These are phyloP conservation scores for Backusella australiensis DNA, from an alignment of 192 early-diverging fungal species.

Conservation along the genomic window DNA sequence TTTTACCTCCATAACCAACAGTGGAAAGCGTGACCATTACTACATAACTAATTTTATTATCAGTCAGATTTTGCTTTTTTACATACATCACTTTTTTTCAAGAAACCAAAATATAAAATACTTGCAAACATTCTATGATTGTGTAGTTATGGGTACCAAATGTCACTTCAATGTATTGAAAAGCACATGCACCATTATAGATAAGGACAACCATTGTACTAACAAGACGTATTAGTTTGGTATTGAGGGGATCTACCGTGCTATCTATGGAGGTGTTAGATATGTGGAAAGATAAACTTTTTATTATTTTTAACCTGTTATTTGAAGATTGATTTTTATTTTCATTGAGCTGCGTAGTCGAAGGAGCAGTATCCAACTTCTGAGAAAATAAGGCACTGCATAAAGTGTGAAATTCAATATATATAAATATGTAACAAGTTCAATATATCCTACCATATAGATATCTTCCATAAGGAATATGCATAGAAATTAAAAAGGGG, in stretches of 20 bases:
- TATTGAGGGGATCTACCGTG: slow-evolving; percentile 45
- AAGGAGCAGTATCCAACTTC: slow-evolving; percentile 51
- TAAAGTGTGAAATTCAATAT: neutral
- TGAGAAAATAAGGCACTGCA: slow-evolving; percentile 57
- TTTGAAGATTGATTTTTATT: slow-evolving; percentile 44
- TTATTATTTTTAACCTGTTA: slow-evolving; percentile 36
- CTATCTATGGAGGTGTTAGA: slow-evolving; percentile 25
- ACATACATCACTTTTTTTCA: no score
- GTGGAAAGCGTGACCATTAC: slow-evolving; percentile 63
- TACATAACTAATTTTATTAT: slow-evolving; percentile 42
- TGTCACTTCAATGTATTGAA: slow-evolving; percentile 57
- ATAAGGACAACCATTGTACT: slow-evolving; percentile 48
- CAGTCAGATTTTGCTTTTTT: neutral
- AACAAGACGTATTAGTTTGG: slow-evolving; percentile 52
- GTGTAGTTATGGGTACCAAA: slow-evolving; percentile 35
- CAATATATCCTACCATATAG: slow-evolving; percentile 33
- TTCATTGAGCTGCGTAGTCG: slow-evolving; percentile 53
- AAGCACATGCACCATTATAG: slow-evolving; percentile 56
- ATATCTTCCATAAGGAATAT: slow-evolving; percentile 39
- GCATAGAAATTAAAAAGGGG: slow-evolving; percentile 49
- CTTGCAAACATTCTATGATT: slow-evolving; percentile 37
- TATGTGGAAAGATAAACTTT: neutral
- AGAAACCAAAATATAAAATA: slow-evolving; percentile 17
- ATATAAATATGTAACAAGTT: neutral
- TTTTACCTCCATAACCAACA: slow-evolving; percentile 60